A percentile compares a stretch with the other conserved stretches of the same genome.
These are phyloP conservation scores for Rhodotorula sphaerocarpa DNA, from an alignment of 768 basidiomycete species.

Conservation along the genomic window DNA sequence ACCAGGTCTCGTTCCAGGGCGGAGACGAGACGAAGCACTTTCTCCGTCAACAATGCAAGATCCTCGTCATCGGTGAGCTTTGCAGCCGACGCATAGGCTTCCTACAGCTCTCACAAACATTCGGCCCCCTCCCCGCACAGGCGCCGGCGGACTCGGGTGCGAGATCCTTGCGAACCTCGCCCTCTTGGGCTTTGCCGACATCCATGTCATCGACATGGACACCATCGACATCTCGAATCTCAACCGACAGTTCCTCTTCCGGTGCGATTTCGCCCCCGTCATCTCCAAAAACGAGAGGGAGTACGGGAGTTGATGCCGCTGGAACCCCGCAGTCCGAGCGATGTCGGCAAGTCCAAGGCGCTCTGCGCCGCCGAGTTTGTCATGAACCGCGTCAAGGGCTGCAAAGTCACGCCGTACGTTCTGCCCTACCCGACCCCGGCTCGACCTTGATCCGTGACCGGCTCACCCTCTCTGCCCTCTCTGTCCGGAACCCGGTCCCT, in stretches of 20 bases:
- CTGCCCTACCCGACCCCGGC: neutral
- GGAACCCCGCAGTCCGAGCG: constrained; percentile 56
- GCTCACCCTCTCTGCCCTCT: neutral
- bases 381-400: constrained; percentile 90
- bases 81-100: neutral
- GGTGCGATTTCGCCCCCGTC: too few relatives aligned
- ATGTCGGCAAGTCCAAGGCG: constrained; percentile 91
- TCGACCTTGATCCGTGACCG: neutral
- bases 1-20: constrained; percentile 24
- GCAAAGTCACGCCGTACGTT: constrained; percentile 89
- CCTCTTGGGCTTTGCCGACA: constrained; percentile 91
- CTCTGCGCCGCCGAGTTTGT: constrained; percentile 89
- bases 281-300: too few relatives aligned
- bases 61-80: constrained; percentile 69
- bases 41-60: constrained; percentile 72
- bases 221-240: constrained; percentile 98
- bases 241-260: constrained; percentile 94
- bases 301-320: neutral
- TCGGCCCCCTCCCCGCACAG: neutral
- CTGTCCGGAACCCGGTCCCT: neutral
- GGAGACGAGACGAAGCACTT: constrained; percentile 46
- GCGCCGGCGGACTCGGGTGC: constrained; percentile 90
- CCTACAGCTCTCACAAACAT: neutral
- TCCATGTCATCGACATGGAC: constrained; percentile 99
- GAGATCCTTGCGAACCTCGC: constrained; percentile 97